Conservation (phyloP, 208 protist species). For the Trypanosoma congolense region DNA sequence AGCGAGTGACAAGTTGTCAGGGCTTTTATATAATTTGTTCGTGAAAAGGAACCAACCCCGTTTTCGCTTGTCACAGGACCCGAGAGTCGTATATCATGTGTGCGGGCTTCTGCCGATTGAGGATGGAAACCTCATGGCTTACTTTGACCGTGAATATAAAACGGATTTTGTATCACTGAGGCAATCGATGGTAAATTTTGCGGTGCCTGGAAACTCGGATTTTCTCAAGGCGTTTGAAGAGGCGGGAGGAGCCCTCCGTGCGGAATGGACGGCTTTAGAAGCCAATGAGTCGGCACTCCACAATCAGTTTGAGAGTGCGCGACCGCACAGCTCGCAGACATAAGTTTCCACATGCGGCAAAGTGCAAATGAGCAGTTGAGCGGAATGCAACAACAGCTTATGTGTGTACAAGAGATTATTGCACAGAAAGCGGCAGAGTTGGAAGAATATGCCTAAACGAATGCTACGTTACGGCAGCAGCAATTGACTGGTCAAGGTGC, state of each 20-base stretch:
- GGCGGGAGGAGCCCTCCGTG: not conserved
- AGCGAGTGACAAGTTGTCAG: not conserved
- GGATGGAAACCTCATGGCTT: not conserved
- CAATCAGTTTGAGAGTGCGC: not conserved
- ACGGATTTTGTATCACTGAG: not conserved
- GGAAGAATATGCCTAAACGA: not conserved
- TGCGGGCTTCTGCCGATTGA: not conserved
- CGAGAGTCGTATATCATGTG: not conserved
- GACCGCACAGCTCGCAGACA: not conserved
- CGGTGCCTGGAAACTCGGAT: not conserved
- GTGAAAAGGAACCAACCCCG: not conserved
- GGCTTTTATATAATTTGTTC: not conserved
- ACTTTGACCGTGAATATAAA: not conserved
- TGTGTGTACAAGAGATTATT: not conserved
- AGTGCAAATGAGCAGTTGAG: not conserved
- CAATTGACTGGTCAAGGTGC: too few species aligned
- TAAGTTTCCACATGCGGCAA: not conserved
- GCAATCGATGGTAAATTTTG: not conserved
- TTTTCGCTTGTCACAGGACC: not conserved
- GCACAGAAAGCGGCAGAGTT: not conserved
- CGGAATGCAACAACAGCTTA: not conserved
- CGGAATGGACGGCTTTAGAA: not conserved
- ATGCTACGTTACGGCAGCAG: too few species aligned
- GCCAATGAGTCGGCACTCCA: not conserved
- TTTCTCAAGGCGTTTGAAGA: not conserved